Evolutionary conservation across 768 basidiomycete species (phyloP), one percentile per base, ranked within the genome.

Genomic region (Mycena capillaripes): DNA sequence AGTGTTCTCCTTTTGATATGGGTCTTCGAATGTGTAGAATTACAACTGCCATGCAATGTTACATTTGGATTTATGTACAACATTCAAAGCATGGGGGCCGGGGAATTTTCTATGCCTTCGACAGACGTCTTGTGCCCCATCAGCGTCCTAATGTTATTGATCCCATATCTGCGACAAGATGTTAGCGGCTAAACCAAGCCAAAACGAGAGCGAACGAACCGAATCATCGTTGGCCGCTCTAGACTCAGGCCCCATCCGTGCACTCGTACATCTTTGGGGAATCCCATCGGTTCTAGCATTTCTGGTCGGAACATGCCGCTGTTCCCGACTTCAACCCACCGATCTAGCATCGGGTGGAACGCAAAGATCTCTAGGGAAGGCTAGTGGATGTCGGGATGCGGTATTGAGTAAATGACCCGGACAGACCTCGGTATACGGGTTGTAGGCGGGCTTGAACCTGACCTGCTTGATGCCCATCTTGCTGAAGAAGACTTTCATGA

Each of bases 251-350:
- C 98, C 96, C 97, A 99, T 21, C 98, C 98, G 73, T 97, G 95
- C 29, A 98, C 97, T 29, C 97, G 92, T 14, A 99, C 96, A 78
- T 97, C 97, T 75, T 95, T 94, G 0, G 98, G 98, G 80, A 99
- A 92, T 36, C 98, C 98, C 97, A 99, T 98, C 9, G 98, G 97
- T 80, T 97, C 97, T 36, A 99, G 86, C 97, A 99, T 98, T 81
- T 99, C 98, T 4, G 98, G 98, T 38, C 98, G 91, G 92, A 99
- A 99, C 95, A 99, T 97, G 27, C 98, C 98, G 79, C 96, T 97
- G 84, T 99, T 99, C 40, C 97, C 97, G 36, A 99, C 96, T 82
- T 98, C 97, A 40, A 99, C 97, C 96, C 97, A 98, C 77, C 94
- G 94, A 81, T 94, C 87, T 44, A 99, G 89, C 82, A 92, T 90